A percentile compares a stretch with the other conserved stretches of the same genome.
phyloP scores from a whole-genome alignment of 2,329 filamentous ascomycete species.

The Aureobasidium sp. region DNA sequence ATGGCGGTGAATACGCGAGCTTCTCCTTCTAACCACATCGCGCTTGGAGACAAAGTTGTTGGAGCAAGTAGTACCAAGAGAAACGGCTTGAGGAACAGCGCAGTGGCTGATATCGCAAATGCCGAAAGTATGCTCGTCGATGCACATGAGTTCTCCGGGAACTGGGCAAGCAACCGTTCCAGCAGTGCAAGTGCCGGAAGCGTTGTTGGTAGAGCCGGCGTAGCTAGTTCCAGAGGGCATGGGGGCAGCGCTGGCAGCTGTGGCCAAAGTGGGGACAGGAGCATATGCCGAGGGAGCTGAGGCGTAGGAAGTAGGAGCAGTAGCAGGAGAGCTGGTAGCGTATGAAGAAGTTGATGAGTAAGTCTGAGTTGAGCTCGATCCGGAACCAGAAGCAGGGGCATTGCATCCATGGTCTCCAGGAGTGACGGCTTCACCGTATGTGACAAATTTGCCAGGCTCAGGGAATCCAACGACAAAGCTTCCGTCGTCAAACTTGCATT shows the following conservation, averaged over 20 bases:
- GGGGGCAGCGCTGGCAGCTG: slow-evolving; percentile 3
- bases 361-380: slow-evolving; percentile 4
- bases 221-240: slow-evolving; percentile 8
- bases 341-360: slow-evolving; percentile 12
- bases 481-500: not conserved
- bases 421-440: slow-evolving; percentile 13
- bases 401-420: not conserved
- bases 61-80: slow-evolving; percentile 34
- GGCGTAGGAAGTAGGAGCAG: slow-evolving; percentile 18
- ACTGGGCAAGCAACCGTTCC: slow-evolving; percentile 29
- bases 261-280: not conserved
- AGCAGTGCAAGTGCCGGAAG: slow-evolving; percentile 15
- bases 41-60: slow-evolving; percentile 25
- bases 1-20: slow-evolving; percentile 16
- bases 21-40: slow-evolving; percentile 13
- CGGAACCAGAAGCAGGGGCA: not conserved
- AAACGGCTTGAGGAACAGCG: slow-evolving; percentile 32
- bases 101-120: slow-evolving; percentile 35
- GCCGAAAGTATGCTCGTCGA: slow-evolving; percentile 33
- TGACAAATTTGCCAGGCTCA: slow-evolving; percentile 52
- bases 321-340: slow-evolving; percentile 13
- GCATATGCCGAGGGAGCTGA: slow-evolving; percentile 15
- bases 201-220: slow-evolving; percentile 3
- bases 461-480: slow-evolving; percentile 50
- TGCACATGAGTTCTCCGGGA: slow-evolving; percentile 36